Conservation (phyloP, 306 rosid species). For the Sesbania bispinosa region DNA sequence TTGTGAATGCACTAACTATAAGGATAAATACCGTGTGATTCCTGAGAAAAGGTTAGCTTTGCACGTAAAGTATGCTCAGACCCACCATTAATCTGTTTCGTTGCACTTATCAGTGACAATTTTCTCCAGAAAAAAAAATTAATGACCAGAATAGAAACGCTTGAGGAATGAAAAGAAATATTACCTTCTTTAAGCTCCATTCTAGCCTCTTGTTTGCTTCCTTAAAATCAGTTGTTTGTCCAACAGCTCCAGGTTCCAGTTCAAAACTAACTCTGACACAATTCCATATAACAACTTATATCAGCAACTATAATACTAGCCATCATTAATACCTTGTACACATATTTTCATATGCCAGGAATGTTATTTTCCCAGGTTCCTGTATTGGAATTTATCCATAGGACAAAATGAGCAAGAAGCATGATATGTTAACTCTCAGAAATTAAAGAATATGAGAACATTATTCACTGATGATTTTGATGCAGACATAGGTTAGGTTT, state of each 20-base stretch:
- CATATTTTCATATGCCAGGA: not conserved
- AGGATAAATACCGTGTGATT: constrained; percentile 51
- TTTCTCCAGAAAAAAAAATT: constrained; percentile 4
- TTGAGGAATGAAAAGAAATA: constrained; percentile 27
- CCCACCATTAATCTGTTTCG: constrained; percentile 67
- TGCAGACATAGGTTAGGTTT: not conserved
- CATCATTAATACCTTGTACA: not conserved
- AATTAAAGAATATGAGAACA: too few species aligned
- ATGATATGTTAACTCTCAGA: not conserved
- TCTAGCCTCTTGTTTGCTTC: constrained; percentile 75
- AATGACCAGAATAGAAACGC: not conserved
- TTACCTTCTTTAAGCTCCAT: constrained; percentile 75
- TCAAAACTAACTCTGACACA: constrained; percentile 75
- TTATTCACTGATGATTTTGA: too few species aligned
- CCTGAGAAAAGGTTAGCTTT: constrained; percentile 74
- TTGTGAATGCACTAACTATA: constrained; percentile 11
- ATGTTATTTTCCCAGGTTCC: not conserved
- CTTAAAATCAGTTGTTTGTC: constrained; percentile 78
- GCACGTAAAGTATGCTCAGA: constrained; percentile 80
- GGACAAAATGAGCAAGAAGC: constrained; percentile 7
- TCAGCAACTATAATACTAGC: not conserved
- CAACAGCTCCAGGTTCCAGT: constrained; percentile 71
- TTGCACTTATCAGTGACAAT: constrained; percentile 35
- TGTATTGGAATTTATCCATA: not conserved
- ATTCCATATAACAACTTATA: constrained; percentile 24